Evolutionary conservation across 2,329 filamentous ascomycete species (phyloP), one percentile per base, ranked within the genome.

Genomic region (Stagonosporopsis tanaceti): DNA sequence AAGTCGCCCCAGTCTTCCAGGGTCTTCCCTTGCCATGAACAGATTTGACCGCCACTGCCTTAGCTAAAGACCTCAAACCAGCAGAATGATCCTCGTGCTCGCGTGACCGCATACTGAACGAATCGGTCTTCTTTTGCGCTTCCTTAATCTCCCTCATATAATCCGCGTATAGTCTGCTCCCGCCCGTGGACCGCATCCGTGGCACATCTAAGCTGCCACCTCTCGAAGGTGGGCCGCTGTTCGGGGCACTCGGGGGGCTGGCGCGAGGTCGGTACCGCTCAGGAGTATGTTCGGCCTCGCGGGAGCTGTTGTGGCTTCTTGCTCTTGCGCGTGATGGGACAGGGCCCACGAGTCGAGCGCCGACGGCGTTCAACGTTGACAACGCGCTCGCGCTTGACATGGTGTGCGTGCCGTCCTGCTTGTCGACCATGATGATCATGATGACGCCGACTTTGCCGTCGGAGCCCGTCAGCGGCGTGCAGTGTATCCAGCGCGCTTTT

Each of bases 401-500:
- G n/a, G n/a, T 53, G 34, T 47, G 22, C 12, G 9, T 8, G 2
- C 9, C 22, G 9, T 90, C 87, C 50, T 87, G 32, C 32, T 50
- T 85, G 58, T 91, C 87, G 1, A 91, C 85, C 47, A 92, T 81
- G 1, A 91, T 82, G 11, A 92, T 81, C 87, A 92, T 90, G 88
- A 89, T 92, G 0, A 91, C 89, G 30, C 89, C 89, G 0, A 91
- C 84, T 4, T 84, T 80, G 1, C 85, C 85, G 65, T 88, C 87
- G 27, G 82, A 82, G 2, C 88, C 89, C 2, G 89, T 72, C 2
- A 92, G 76, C 2, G 90, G 89, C 14, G 89, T 92, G 66, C 88
- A 90, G 71, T 92, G 89, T 27, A 92, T 88, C 89, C 89, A 92
- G 42, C 89, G 82, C 46, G 84, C 82, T 35, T 87, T 82, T 1